A percentile compares a stretch with the other conserved stretches of the same genome.
Evolutionary conservation across 305 asterid genomes (phyloP).

Genomic region (Nicotiana rustica): DNA sequence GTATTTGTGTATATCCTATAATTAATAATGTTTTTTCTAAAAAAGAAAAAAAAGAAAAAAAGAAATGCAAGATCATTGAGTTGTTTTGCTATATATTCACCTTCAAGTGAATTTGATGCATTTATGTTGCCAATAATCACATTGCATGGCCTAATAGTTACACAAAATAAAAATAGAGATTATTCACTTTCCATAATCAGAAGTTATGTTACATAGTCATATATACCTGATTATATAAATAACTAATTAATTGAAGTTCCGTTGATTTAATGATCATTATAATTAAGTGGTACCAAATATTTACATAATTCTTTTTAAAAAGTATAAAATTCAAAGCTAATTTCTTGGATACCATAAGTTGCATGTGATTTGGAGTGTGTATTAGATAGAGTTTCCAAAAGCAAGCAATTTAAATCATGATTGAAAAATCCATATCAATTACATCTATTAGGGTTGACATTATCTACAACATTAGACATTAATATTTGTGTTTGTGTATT

Average conservation of each 20-base stretch:
- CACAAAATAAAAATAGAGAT: no score
- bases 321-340: not conserved
- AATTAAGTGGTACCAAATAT: no score
- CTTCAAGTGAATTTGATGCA: not conserved
- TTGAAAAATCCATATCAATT: not conserved
- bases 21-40: no score
- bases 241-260: not conserved
- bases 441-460: not conserved
- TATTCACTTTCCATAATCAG: not conserved
- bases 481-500: not conserved
- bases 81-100: not conserved
- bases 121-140: not conserved
- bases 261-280: not conserved
- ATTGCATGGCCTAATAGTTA: not conserved
- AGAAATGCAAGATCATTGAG: not conserved
- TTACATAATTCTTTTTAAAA: no score
- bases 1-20: not conserved
- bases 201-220: not conserved
- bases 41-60: no score
- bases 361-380: not conserved
- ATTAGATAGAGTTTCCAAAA: not conserved
- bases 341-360: not conserved
- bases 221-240: not conserved
- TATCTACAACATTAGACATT: not conserved
- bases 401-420: not conserved